These are phyloP conservation scores for Mycena rosella DNA, from an alignment of 768 basidiomycete species.

Conservation along the genomic window DNA sequence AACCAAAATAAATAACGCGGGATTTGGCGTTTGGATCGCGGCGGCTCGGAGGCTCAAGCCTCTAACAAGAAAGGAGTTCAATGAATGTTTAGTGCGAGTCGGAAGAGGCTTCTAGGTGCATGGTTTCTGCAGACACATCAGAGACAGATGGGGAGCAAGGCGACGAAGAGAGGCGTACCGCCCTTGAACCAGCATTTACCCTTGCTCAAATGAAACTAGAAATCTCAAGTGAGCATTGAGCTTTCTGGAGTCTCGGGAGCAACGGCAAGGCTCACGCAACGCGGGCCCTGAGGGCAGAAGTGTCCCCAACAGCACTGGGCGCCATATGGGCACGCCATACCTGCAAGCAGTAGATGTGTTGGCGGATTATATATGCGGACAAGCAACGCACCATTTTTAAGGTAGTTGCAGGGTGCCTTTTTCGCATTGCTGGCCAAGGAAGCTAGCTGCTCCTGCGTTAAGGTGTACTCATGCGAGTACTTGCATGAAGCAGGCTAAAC, in stretches of 20 bases:
- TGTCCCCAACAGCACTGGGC: constrained; percentile 88
- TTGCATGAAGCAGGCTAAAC: constrained; percentile 74
- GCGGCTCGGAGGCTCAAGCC: not conserved
- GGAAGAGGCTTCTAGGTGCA: constrained; percentile 51
- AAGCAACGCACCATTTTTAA: constrained; percentile 73
- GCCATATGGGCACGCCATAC: constrained; percentile 81
- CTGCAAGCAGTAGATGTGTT: constrained; percentile 50
- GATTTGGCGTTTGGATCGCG: not conserved
- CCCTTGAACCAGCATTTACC: constrained; percentile 94
- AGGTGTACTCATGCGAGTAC: constrained; percentile 85
- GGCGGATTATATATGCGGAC: not conserved
- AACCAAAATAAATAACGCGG: constrained; percentile 28
- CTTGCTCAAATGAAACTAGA: constrained; percentile 70
- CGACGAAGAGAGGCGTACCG: constrained; percentile 50
- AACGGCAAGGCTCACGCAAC: constrained; percentile 51
- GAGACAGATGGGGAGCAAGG: not conserved
- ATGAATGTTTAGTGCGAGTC: constrained; percentile 21
- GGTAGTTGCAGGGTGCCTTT: constrained; percentile 88
- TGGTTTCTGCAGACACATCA: constrained; percentile 50
- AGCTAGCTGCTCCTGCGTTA: constrained; percentile 79
- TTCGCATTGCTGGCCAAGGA: constrained; percentile 83
- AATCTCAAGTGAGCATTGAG: too few relatives aligned
- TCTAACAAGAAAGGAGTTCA: constrained; percentile 10
- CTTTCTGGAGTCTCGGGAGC: too few relatives aligned
- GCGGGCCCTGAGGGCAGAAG: constrained; percentile 82